Conservation (phyloP, 208 protist species). For the Crithidia bombi region DNA sequence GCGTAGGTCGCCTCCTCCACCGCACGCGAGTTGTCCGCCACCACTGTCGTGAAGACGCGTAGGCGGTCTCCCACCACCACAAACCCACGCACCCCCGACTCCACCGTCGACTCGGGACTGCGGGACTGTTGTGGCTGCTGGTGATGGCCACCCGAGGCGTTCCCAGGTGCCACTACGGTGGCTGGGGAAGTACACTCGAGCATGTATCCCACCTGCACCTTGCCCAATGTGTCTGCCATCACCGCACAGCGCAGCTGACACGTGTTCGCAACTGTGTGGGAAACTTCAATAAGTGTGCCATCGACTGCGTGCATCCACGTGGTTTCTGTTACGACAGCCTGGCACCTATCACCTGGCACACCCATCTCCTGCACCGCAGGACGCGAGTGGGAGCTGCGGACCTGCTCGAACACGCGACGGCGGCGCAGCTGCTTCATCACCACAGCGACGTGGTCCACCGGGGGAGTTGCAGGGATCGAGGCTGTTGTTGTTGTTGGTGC, state of each 20-base stretch:
- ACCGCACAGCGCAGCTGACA: conserved; percentile 56
- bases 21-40: conserved; percentile 65
- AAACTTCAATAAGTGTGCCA: conserved; percentile 63
- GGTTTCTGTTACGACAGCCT: conserved; percentile 52
- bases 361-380: conserved; percentile 48
- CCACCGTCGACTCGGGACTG: conserved; percentile 28
- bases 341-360: conserved; percentile 34
- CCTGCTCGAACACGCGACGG: conserved; percentile 65
- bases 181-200: conserved; percentile 22
- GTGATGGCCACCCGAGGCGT: neutral
- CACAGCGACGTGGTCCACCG: conserved; percentile 46
- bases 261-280: conserved; percentile 61
- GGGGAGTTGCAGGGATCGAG: neutral
- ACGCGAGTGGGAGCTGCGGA: conserved; percentile 20
- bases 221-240: conserved; percentile 9
- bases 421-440: conserved; percentile 48
- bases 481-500: neutral
- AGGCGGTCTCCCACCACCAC: conserved; percentile 36
- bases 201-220: conserved; percentile 57
- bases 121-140: neutral
- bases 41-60: conserved; percentile 59
- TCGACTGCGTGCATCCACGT: conserved; percentile 72
- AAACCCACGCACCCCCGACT: conserved; percentile 53
- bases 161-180: too few species aligned
- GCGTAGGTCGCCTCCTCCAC: conserved; percentile 48